Evolutionary conservation across 202 grass and related monocot genomes (phyloP).

Genomic region (Eragrostis tef): DNA sequence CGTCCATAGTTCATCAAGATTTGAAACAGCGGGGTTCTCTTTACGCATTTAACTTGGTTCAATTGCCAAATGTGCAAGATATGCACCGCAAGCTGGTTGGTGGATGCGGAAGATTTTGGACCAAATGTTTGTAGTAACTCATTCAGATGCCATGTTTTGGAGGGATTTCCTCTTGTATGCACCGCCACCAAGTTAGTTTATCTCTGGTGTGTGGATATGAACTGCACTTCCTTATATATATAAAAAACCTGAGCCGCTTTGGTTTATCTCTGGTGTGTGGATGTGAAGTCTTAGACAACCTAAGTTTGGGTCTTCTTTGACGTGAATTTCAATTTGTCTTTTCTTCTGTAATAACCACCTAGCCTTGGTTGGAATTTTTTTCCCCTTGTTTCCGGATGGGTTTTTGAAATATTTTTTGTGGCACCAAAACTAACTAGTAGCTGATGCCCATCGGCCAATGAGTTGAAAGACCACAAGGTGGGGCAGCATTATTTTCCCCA

Average conservation of each 20-base stretch:
- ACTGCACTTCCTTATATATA: not conserved
- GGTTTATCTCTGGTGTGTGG: not conserved
- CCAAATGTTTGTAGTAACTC: not conserved
- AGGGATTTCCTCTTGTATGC: not conserved
- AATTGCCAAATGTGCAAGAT: not conserved
- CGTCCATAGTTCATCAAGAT: not conserved
- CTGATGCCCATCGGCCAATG: not conserved
- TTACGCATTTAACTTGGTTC: constrained; percentile 11
- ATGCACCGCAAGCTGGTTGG: not conserved
- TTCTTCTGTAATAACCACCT: too few species aligned
- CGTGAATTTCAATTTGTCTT: not conserved
- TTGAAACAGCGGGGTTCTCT: not conserved
- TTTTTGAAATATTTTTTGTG: not conserved
- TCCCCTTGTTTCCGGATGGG: too few species aligned
- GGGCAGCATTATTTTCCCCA: not conserved
- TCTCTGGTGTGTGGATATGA: not conserved
- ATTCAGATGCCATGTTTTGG: not conserved
- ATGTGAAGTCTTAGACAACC: too few species aligned
- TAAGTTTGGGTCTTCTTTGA: not conserved
- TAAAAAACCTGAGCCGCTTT: not conserved
- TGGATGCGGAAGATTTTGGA: not conserved
- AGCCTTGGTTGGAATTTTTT: too few species aligned
- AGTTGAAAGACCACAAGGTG: not conserved
- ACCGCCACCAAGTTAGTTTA: not conserved
- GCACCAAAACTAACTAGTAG: not conserved